phyloP scores from a whole-genome alignment of 75 land plant species.

The Pseudotsuga menziesii region DNA sequence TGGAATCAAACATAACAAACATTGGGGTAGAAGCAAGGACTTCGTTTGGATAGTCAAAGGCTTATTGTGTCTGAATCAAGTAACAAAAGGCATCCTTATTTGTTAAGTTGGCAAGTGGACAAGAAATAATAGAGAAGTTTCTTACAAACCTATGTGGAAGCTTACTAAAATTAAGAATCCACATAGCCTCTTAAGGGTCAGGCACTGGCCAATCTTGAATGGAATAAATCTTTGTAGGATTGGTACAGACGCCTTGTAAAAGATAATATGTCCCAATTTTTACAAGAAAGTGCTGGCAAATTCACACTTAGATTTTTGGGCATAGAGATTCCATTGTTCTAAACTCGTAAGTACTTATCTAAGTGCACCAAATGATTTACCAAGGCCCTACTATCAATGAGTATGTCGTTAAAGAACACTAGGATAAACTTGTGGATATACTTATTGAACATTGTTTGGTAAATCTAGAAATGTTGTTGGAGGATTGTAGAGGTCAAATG shows the following conservation, averaged over 20 bases:
- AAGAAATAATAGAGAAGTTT: slow-evolving; percentile 6
- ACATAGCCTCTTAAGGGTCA: slow-evolving; percentile 1
- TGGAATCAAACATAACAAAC: not conserved
- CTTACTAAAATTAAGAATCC: slow-evolving; percentile 11
- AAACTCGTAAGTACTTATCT: too few relatives aligned
- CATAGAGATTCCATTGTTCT: too few relatives aligned
- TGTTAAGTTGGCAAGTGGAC: slow-evolving; percentile 11
- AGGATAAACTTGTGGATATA: too few relatives aligned
- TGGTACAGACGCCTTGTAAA: too few relatives aligned
- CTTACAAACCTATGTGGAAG: slow-evolving; percentile 12
- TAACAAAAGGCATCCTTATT: slow-evolving; percentile 9
- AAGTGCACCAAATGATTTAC: too few relatives aligned
- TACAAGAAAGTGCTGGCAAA: too few relatives aligned
- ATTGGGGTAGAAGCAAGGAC: not conserved
- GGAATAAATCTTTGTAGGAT: not conserved
- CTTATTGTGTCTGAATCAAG: not conserved
- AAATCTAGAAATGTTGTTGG: not conserved
- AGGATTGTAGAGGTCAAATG: not conserved
- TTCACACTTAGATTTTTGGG: too few relatives aligned
- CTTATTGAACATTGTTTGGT: not conserved
- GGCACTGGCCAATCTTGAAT: slow-evolving; percentile 5
- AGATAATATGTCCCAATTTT: too few relatives aligned
- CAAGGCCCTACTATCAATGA: too few relatives aligned
- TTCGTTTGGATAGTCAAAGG: not conserved
- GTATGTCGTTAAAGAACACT: too few relatives aligned